Evolutionary conservation across 371 early-diverging fungal genomes (phyloP).

Genomic region (Parasitella parasitica): DNA sequence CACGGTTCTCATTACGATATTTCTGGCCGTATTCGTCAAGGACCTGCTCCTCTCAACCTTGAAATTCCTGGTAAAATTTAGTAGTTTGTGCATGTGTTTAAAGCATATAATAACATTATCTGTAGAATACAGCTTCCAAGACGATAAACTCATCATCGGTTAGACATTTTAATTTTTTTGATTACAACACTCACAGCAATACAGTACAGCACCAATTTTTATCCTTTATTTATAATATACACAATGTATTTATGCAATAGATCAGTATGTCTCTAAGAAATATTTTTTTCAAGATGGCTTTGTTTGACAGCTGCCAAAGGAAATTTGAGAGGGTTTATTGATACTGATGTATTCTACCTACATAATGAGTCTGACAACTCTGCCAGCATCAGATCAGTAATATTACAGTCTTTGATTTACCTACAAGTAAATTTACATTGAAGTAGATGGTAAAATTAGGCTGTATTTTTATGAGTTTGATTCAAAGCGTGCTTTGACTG

Average conservation of each 20-base stretch:
- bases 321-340: too few relatives aligned
- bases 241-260: too few relatives aligned
- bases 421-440: too few relatives aligned
- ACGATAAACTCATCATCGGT: conserved; percentile 54
- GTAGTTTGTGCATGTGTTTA: background rate
- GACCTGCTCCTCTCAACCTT: conserved; percentile 97
- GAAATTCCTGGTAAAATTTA: conserved; percentile 79
- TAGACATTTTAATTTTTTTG: conserved; percentile 24
- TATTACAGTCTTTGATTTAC: too few relatives aligned
- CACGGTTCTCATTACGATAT: conserved; percentile 97
- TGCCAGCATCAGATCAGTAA: too few relatives aligned
- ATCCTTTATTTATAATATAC: conserved; percentile 1
- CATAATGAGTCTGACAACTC: too few relatives aligned
- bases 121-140: conserved; percentile 49
- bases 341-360: too few relatives aligned
- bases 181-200: background rate
- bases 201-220: background rate
- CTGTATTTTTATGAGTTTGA: too few relatives aligned
- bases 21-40: conserved; percentile 96
- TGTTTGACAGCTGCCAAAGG: background rate
- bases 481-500: too few relatives aligned
- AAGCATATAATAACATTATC: too few relatives aligned
- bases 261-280: too few relatives aligned
- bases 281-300: background rate
- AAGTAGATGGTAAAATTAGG: too few relatives aligned